A percentile compares a stretch with the other conserved stretches of the same genome.
Evolutionary conservation across 2,329 filamentous ascomycete species (phyloP).

Genomic region (Rosellinia necatrix): DNA sequence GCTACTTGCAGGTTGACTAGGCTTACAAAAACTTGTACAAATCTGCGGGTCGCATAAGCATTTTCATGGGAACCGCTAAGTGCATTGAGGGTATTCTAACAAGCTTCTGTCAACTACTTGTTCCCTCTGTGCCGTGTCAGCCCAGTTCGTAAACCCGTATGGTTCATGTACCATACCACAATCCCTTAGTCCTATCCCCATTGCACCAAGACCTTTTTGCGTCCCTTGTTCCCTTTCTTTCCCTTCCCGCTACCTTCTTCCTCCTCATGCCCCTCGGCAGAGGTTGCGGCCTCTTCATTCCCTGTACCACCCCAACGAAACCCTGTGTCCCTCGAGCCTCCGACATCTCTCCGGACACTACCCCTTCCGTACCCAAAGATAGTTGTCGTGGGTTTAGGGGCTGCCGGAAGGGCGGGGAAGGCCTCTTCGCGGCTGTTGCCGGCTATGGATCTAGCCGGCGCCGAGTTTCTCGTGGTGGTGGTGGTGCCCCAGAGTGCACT

Average conservation of each 20-base stretch:
- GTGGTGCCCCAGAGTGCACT: slow-evolving; percentile 31
- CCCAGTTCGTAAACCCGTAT: neutral
- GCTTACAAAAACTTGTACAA: too few relatives aligned
- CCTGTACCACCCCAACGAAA: slow-evolving; percentile 56
- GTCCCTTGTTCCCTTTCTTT: slow-evolving; percentile 63
- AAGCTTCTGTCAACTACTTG: too few relatives aligned
- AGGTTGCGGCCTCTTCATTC: slow-evolving; percentile 26
- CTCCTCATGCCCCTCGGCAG: slow-evolving; percentile 29
- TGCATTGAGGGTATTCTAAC: too few relatives aligned
- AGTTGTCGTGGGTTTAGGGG: slow-evolving; percentile 68
- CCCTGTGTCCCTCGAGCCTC: slow-evolving; percentile 50
- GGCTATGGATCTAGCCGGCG: slow-evolving; percentile 24
- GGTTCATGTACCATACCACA: neutral
- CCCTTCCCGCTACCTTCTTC: slow-evolving; percentile 47
- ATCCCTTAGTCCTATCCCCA: slow-evolving; percentile 54
- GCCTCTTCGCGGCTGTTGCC: slow-evolving; percentile 57
- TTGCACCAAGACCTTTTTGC: slow-evolving; percentile 65
- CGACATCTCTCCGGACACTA: slow-evolving; percentile 59
- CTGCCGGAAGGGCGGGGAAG: slow-evolving; percentile 82
- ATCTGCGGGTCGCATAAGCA: too few relatives aligned
- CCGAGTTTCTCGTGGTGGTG: slow-evolving; percentile 18
- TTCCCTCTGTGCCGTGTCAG: neutral
- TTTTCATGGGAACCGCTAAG: too few relatives aligned
- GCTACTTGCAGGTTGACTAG: too few relatives aligned
- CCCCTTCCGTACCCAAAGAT: slow-evolving; percentile 65